phyloP scores from a whole-genome alignment of 768 basidiomycete genomes.

The Lactifluus piperatus region DNA sequence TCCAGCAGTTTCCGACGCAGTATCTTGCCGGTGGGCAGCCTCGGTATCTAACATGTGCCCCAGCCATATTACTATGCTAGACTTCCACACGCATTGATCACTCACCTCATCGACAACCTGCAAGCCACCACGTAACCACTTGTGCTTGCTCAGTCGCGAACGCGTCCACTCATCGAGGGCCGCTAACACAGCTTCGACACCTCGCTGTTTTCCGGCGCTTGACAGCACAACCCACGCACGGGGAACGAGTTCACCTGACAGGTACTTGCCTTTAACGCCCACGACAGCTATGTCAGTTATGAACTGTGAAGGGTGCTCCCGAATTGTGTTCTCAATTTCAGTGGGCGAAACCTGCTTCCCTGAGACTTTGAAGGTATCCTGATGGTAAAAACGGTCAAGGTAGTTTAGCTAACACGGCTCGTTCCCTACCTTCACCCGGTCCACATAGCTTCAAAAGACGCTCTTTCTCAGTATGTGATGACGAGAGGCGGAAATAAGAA shows the following conservation, averaged over 20 bases:
- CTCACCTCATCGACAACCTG: conserved; percentile 52
- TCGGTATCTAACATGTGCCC: conserved; percentile 46
- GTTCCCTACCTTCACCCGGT: conserved; percentile 56
- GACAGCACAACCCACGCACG: conserved; percentile 74
- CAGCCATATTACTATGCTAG: too few relatives aligned
- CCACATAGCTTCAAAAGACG: conserved; percentile 45
- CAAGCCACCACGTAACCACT: conserved; percentile 69
- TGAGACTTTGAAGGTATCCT: conserved; percentile 77
- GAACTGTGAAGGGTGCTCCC: conserved; percentile 42
- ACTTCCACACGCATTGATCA: background rate
- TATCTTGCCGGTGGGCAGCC: conserved; percentile 65
- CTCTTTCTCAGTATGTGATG: background rate
- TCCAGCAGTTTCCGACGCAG: conserved; percentile 55
- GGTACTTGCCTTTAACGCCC: conserved; percentile 64
- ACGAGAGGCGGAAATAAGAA: too few relatives aligned
- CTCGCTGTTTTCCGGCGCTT: conserved; percentile 40
- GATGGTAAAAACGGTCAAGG: background rate
- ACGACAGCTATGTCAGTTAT: conserved; percentile 63
- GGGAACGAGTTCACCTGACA: conserved; percentile 63
- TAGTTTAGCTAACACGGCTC: background rate
- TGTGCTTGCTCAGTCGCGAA: conserved; percentile 60
- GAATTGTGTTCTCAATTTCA: conserved; percentile 63
- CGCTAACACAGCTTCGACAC: conserved; percentile 31
- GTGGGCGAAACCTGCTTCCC: conserved; percentile 74
- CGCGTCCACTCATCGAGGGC: conserved; percentile 54